A percentile compares a stretch with the other conserved stretches of the same genome.
Evolutionary conservation across 2,329 filamentous ascomycete species (phyloP).

Genomic region (Apiospora phragmitis): DNA sequence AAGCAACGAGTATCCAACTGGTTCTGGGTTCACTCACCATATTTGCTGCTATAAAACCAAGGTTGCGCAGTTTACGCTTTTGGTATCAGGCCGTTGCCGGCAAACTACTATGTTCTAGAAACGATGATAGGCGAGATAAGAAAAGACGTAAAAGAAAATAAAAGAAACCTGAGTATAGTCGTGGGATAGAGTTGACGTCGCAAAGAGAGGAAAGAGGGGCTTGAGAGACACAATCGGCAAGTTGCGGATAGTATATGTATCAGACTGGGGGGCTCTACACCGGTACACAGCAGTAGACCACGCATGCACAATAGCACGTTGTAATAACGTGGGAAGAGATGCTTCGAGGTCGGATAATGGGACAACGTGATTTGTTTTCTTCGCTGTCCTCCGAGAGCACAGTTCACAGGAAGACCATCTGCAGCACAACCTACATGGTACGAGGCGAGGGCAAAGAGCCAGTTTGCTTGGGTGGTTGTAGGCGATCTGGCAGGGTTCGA

Average conservation of each 20-base stretch:
- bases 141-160: constrained; percentile 29
- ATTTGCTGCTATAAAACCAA: constrained; percentile 14
- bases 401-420: constrained; percentile 12
- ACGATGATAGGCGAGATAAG: constrained; percentile 30
- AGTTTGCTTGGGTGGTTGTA: background rate
- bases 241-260: constrained; percentile 33
- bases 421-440: constrained; percentile 7
- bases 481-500: background rate
- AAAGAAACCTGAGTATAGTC: constrained; percentile 26
- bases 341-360: constrained; percentile 17
- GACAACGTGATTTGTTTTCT: constrained; percentile 34
- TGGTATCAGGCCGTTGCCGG: constrained; percentile 34
- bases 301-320: constrained; percentile 27
- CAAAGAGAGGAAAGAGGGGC: constrained; percentile 31
- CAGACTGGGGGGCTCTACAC: constrained; percentile 17
- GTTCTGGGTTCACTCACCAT: constrained; percentile 20
- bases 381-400: constrained; percentile 15
- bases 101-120: constrained; percentile 27
- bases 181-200: constrained; percentile 29
- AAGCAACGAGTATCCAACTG: background rate
- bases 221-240: constrained; percentile 27
- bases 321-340: constrained; percentile 25
- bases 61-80: constrained; percentile 20
- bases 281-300: constrained; percentile 2
- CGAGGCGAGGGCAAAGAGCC: background rate